Evolutionary conservation across 192 early-diverging fungal species (phyloP).

Genomic region (Pecoramyces ruminantium): DNA sequence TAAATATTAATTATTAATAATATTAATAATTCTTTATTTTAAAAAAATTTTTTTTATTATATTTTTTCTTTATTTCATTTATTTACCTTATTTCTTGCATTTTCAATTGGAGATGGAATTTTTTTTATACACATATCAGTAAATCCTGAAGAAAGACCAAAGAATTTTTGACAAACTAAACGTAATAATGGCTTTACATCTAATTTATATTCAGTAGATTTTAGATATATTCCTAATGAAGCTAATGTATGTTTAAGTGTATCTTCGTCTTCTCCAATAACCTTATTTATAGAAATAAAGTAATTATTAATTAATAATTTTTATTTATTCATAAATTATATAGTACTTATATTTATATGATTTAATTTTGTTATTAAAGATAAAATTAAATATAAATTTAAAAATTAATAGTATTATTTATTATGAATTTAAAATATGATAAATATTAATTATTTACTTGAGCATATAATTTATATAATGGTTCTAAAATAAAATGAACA

Average conservation of each 20-base stretch:
- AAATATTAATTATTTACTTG: slow-evolving; percentile 31
- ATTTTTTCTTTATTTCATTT: too few species aligned
- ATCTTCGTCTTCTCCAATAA: slow-evolving; percentile 61
- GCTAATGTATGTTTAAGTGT: slow-evolving; percentile 51
- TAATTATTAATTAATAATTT: too few species aligned
- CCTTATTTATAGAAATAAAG: slow-evolving; percentile 13
- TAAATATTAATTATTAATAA: too few species aligned
- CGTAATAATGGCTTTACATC: slow-evolving; percentile 75
- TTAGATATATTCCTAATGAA: slow-evolving; percentile 65
- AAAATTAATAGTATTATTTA: too few species aligned
- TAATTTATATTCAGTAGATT: slow-evolving; percentile 52
- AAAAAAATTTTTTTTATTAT: too few species aligned
- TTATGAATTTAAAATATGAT: too few species aligned
- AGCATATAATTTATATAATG: slow-evolving; percentile 83
- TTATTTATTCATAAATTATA: too few species aligned
- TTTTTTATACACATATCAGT: slow-evolving; percentile 75
- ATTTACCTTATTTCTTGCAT: slow-evolving; percentile 22
- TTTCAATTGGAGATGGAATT: slow-evolving; percentile 63
- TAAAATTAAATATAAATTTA: too few species aligned
- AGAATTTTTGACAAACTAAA: slow-evolving; percentile 71
- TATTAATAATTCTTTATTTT: too few species aligned
- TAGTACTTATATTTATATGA: too few species aligned
- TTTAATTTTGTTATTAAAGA: too few species aligned
- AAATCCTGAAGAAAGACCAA: slow-evolving; percentile 73
- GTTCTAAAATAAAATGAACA: slow-evolving; percentile 90